phyloP scores from a whole-genome alignment of 2,329 filamentous ascomycete genomes.

The Elsinoe ampelina region DNA sequence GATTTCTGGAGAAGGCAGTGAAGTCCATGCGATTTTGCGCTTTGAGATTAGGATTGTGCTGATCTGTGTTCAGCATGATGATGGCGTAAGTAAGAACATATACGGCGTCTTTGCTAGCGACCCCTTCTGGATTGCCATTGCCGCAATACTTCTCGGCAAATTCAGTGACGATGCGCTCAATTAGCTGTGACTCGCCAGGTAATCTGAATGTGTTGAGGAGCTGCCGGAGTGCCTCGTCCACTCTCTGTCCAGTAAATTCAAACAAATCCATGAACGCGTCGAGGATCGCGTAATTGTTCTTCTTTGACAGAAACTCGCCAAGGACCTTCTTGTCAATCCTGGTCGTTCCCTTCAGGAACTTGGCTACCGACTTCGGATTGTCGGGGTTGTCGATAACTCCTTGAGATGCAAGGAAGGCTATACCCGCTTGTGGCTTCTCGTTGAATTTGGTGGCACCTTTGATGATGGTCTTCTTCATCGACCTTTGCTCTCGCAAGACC shows the following conservation, averaged over 20 bases:
- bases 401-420: constrained; percentile 75
- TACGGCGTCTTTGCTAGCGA: constrained; percentile 77
- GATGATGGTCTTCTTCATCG: constrained; percentile 79
- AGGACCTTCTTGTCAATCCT: constrained; percentile 82
- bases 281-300: constrained; percentile 74
- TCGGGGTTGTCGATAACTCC: constrained; percentile 72
- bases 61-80: constrained; percentile 95
- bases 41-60: constrained; percentile 87
- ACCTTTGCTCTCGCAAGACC: constrained; percentile 59
- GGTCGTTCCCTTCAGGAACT: constrained; percentile 77
- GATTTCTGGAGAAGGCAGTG: constrained; percentile 73
- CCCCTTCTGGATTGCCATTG: constrained; percentile 58
- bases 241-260: constrained; percentile 74
- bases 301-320: constrained; percentile 89
- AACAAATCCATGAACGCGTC: constrained; percentile 79
- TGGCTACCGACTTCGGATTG: constrained; percentile 69
- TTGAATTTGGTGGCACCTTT: constrained; percentile 87
- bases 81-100: constrained; percentile 92
- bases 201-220: constrained; percentile 89
- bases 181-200: constrained; percentile 84
- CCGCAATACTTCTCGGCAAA: constrained; percentile 81
- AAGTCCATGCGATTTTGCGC: constrained; percentile 72
- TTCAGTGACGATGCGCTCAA: constrained; percentile 79
- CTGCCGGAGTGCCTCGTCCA: constrained; percentile 80
- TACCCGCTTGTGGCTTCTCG: constrained; percentile 80